Base-by-base conservation (phyloP, 306 rosid genomes). In the Inga oerstediana region DNA sequence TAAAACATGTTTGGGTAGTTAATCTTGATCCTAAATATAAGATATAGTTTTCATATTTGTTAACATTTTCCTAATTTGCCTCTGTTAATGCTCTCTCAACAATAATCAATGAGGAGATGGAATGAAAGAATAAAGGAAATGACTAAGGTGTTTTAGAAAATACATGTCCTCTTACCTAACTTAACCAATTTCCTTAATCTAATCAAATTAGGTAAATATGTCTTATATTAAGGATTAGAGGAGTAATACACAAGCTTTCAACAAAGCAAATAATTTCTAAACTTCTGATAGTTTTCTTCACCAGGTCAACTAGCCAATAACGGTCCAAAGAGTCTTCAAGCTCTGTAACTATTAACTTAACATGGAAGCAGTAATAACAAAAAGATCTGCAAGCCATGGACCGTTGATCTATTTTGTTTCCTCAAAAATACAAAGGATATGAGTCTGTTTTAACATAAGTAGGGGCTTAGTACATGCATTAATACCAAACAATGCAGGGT, bases 281-380 rank as follows among this genome's bases (percentile, higher is more conserved):
- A 69, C 49, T 75, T 10, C 66, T 75, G 69, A 61, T 20, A 52
- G 46, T 65, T 74, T 35, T 35, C 22, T 67, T 67, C 75, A 46
- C 17, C 39, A 70, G 64, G 49, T 37, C 46, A 83, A 81, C 72
- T 45, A 34, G 78, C 54, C 61, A 81, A 66, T 51, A 78, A 49
- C 45, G 68, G 58, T 15, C 49, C 77, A 20, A n/a, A n/a, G 62
- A 67, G 61, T 84, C 66, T 58, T 67, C 19, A 72, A 73, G 75
- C 68, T 45, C 49, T 10, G 45, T 27, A 80, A 24, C 30, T 8
- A 56, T 19, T 56, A 56, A 2, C 64, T n/a, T 20, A 19, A 56
- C 4, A 20, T 20, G 30, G 30, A 56, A 58, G 2, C 76, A 30
- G 44, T 71, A 76, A 43, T 46, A 27, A 41, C 49, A 43, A 76